phyloP scores from a whole-genome alignment of 1,284 basidiomycete genomes.

The Ustilago shanxiensis region DNA sequence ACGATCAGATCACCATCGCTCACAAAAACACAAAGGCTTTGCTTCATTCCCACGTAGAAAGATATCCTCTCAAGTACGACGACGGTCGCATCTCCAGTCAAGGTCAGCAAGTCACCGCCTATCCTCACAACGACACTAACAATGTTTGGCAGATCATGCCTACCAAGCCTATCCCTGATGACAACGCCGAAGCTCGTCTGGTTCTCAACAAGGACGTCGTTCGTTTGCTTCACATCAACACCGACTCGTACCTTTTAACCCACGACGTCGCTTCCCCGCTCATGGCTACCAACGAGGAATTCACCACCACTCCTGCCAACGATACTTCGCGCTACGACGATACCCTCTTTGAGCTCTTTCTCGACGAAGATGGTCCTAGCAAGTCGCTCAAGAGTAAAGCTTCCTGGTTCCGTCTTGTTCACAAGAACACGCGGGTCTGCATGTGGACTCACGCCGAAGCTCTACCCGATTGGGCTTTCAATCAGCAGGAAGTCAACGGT shows the following conservation, averaged over 20 bases:
- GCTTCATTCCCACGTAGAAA: slow-evolving; percentile 90
- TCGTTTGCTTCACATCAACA: slow-evolving; percentile 88
- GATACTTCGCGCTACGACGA: slow-evolving; percentile 70
- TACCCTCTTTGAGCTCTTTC: slow-evolving; percentile 64
- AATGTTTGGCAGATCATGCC: slow-evolving; percentile 97
- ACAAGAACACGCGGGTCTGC: slow-evolving; percentile 88
- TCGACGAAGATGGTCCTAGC: slow-evolving; percentile 40
- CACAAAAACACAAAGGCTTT: slow-evolving; percentile 94
- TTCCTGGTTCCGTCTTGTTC: slow-evolving; percentile 74
- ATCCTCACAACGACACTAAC: slow-evolving; percentile 91
- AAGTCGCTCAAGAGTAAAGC: slow-evolving; percentile 54
- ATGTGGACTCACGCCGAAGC: slow-evolving; percentile 88
- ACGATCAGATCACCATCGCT: slow-evolving; percentile 85
- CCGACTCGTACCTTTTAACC: slow-evolving; percentile 85
- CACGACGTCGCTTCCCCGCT: slow-evolving; percentile 98
- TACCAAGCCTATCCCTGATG: slow-evolving; percentile 77
- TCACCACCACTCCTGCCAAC: slow-evolving; percentile 78
- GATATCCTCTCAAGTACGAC: slow-evolving; percentile 92
- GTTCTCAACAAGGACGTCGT: slow-evolving; percentile 90
- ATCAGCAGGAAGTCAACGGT: slow-evolving; percentile 97
- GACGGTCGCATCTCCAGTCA: slow-evolving; percentile 96
- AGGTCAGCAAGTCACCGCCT: slow-evolving; percentile 99
- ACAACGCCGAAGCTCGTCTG: slow-evolving; percentile 81
- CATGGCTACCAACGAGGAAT: slow-evolving; percentile 98
- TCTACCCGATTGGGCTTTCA: slow-evolving; percentile 95